Conservation (phyloP, 2,329 filamentous ascomycete genomes). For the Talaromyces funiculosus region DNA sequence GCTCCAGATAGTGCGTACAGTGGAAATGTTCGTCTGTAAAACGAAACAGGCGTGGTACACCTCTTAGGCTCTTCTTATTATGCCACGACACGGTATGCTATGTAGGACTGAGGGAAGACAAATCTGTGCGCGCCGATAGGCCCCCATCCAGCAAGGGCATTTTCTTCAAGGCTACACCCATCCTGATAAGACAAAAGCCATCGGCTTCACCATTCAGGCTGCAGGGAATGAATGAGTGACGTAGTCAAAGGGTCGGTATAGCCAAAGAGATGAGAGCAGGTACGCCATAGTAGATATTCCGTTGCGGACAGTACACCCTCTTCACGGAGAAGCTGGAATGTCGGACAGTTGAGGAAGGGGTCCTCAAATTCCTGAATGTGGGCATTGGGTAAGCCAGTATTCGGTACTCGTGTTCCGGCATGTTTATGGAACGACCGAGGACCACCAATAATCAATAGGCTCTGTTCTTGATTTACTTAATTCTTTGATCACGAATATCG, state of each 20-base stretch:
- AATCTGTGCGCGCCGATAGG: background rate
- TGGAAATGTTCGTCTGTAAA: too few relatives aligned
- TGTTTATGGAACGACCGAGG: background rate
- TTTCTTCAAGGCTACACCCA: background rate
- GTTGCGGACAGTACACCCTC: background rate
- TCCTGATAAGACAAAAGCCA: background rate
- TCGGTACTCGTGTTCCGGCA: background rate
- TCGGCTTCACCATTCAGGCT: background rate
- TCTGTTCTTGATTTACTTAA: too few relatives aligned
- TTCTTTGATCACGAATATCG: background rate
- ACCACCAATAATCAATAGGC: too few relatives aligned
- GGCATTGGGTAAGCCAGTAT: background rate
- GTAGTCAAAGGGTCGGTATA: background rate
- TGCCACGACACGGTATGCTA: background rate
- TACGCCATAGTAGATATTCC: background rate
- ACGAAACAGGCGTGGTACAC: background rate
- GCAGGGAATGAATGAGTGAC: slow-evolving; percentile 5
- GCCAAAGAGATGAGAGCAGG: background rate
- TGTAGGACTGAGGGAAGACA: background rate
- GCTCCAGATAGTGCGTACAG: background rate
- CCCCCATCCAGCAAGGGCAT: background rate
- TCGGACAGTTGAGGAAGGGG: background rate
- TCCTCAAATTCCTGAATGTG: background rate
- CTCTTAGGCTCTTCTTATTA: background rate
- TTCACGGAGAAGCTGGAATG: background rate